phyloP scores from a whole-genome alignment of 2,329 filamentous ascomycete genomes.

The Furcasterigmium sp. region DNA sequence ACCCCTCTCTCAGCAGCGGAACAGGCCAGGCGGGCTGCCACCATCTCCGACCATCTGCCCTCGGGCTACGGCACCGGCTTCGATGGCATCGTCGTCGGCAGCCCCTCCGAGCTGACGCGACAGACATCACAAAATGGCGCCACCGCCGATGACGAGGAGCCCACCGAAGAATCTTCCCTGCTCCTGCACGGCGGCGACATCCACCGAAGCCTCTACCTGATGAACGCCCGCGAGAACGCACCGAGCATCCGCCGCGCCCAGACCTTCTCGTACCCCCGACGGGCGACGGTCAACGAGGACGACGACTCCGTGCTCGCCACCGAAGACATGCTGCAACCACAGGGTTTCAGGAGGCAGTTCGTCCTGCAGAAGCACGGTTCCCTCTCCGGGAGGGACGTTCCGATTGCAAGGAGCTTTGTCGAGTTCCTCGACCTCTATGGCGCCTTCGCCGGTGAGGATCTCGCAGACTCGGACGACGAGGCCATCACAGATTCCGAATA shows the following conservation, averaged over 20 bases:
- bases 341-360: slow-evolving; percentile 41
- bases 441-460: slow-evolving; percentile 70
- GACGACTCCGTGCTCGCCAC: slow-evolving; percentile 13
- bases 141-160: slow-evolving; percentile 16
- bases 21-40: slow-evolving; percentile 4
- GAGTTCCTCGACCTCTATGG: slow-evolving; percentile 74
- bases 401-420: slow-evolving; percentile 65
- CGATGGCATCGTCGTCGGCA: slow-evolving; percentile 9
- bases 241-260: slow-evolving; percentile 48
- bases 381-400: slow-evolving; percentile 22
- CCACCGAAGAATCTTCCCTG: slow-evolving; percentile 56
- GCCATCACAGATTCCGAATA: slow-evolving; percentile 43
- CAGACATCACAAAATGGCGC: slow-evolving; percentile 10
- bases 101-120: not conserved
- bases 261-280: slow-evolving; percentile 57
- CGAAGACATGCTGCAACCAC: slow-evolving; percentile 11
- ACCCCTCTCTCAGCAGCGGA: slow-evolving; percentile 1
- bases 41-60: slow-evolving; percentile 12
- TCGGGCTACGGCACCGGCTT: slow-evolving; percentile 12
- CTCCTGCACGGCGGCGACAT: slow-evolving; percentile 72
- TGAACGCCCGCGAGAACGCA: slow-evolving; percentile 49
- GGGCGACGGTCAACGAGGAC: slow-evolving; percentile 6
- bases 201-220: slow-evolving; percentile 72
- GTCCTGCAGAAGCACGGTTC: slow-evolving; percentile 26
- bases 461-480: slow-evolving; percentile 56